These are phyloP conservation scores for Malus hybrid DNA, from an alignment of 331 rosid species.

Conservation along the genomic window DNA sequence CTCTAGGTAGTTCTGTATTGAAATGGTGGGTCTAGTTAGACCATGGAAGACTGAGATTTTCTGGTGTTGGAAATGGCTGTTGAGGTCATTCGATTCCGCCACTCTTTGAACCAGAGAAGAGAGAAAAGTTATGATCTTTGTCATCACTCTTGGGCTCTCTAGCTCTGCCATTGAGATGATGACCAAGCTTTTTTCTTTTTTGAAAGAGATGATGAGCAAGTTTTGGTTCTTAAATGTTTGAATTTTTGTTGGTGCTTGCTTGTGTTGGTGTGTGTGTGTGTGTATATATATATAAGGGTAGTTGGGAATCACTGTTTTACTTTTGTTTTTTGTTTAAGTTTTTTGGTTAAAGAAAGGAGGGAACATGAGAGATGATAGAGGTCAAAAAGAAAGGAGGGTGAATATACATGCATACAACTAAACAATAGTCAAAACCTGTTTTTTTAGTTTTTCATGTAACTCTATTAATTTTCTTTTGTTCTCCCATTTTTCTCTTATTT, in stretches of 20 bases:
- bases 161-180: constrained; percentile 55
- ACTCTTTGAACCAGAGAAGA: constrained; percentile 69
- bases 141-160: constrained; percentile 57
- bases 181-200: neutral
- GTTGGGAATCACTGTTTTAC: neutral
- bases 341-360: neutral
- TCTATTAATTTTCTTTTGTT: neutral
- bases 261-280: neutral
- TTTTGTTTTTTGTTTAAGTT: neutral
- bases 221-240: constrained; percentile 17
- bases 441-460: neutral
- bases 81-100: constrained; percentile 54
- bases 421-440: neutral
- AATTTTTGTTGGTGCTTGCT: constrained; percentile 13
- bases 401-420: neutral
- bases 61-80: constrained; percentile 34
- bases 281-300: neutral
- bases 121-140: constrained; percentile 48
- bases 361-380: neutral
- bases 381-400: neutral
- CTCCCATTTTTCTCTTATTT: neutral
- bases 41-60: constrained; percentile 74
- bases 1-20: constrained; percentile 61
- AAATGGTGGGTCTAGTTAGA: constrained; percentile 51
- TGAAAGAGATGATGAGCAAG: neutral